Evolutionary conservation across 23 red algal genomes (phyloP).

Genomic region (Gracilaria gracilis): DNA sequence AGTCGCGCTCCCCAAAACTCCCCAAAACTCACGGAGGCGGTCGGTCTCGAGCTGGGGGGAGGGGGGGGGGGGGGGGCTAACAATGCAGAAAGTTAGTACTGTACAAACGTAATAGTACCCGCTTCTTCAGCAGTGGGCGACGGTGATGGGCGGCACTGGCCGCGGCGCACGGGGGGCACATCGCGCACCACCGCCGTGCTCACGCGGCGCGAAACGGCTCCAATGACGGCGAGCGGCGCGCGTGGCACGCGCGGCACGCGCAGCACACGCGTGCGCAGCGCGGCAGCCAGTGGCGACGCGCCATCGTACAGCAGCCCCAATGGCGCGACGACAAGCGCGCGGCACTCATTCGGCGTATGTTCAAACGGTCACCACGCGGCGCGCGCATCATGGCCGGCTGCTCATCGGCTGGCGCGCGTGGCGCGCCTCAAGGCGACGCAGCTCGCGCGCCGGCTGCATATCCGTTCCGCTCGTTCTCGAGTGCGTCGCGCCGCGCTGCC

Average conservation of each 20-base stretch:
- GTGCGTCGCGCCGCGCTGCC: neutral
- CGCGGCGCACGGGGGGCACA: no score
- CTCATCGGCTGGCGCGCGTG: neutral
- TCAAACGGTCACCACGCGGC: slow-evolving; percentile 22
- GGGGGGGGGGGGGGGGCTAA: no score
- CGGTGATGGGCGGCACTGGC: no score
- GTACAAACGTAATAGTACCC: no score
- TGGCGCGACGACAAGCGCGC: neutral
- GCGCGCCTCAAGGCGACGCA: slow-evolving; percentile 1
- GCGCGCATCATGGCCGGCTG: neutral
- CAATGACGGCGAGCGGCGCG: no score
- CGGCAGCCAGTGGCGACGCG: slow-evolving; percentile 9
- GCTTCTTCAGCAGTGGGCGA: no score
- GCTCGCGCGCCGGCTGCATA: neutral
- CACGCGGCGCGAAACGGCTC: neutral
- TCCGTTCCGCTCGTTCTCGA: neutral
- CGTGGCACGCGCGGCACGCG: neutral
- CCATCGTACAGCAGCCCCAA: neutral
- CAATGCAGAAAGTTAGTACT: no score
- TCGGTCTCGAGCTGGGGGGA: no score
- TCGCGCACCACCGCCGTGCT: neutral
- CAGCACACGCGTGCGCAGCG: neutral
- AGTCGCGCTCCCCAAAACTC: no score
- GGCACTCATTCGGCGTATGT: slow-evolving; percentile 20
- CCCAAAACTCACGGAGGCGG: no score